Evolutionary conservation across 2,329 filamentous ascomycete genomes (phyloP), one percentile per base, ranked within the genome.

Genomic region (Malbranchea zuffiana): DNA sequence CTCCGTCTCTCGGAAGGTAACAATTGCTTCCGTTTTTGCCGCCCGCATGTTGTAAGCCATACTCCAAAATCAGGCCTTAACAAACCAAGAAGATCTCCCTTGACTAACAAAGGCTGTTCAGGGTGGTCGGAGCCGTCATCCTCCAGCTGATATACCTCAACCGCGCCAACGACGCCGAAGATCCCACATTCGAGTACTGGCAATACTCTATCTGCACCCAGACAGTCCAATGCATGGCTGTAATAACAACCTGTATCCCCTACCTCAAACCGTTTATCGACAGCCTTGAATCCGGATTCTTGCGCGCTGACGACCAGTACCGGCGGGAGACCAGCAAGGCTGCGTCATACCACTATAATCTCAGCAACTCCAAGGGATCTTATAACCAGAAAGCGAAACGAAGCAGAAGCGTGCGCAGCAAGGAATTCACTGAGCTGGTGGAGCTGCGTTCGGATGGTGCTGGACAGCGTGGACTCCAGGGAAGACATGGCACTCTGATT

Each of bases 231-330:
- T 45, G 47, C 11, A 41, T 54, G 21, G 46, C 46, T 3, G 51
- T 54, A 10, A 35, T 51, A 5, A 53, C 52, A 10, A 50, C 50
- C 6, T 52, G 48, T 33, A 43, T 55, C 11, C 49, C 51, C 1
- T 55, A 53, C 38, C 47, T 49, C 17, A 53, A 50, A 20, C 42
- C 51, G 2, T 51, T 54, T 31, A 47, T 56, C 45, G 45, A 53
- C 23, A 47, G 47, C 3, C 44, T 53, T n/a, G 52, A 54, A 15
- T 49, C 46, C 3, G 50, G 49, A 3, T 37, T 50, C 0, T 44
- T 53, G 13, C 46, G 50, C 5, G 35, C 50, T 2, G 49, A 52
- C 25, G 48, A 51, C 13, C 38, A 34, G 21, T 39, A 35, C 13
- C 41, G 39, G 7, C 41, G 39, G 32, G 32, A 29, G n/a, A 32